Percentiles rank a stretch among this genome's conserved stretches.
These are phyloP conservation scores for Alternaria atra DNA, from an alignment of 2,329 filamentous ascomycete genomes.

Conservation along the genomic window DNA sequence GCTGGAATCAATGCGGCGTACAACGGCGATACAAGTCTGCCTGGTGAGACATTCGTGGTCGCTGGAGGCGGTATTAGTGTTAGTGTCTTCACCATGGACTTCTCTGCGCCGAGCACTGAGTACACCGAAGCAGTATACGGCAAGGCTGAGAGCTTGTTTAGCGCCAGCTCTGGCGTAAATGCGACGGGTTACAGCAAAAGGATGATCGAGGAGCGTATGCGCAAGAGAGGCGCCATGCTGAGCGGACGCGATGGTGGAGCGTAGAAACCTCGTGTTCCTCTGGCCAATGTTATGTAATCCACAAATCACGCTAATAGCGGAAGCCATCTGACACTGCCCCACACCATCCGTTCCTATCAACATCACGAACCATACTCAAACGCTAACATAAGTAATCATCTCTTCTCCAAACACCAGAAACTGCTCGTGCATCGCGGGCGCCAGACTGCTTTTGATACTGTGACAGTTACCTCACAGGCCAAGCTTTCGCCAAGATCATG, in stretches of 20 bases:
- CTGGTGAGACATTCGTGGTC: slow-evolving; percentile 61
- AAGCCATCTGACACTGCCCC: neutral
- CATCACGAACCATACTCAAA: slow-evolving; percentile 4
- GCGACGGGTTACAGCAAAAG: slow-evolving; percentile 27
- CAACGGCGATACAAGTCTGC: slow-evolving; percentile 62
- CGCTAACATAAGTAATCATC: neutral
- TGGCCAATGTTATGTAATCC: slow-evolving; percentile 8
- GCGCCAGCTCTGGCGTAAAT: slow-evolving; percentile 7
- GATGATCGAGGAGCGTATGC: slow-evolving; percentile 29
- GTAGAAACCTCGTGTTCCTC: neutral
- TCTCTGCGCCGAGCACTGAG: slow-evolving; percentile 55
- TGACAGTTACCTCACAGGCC: slow-evolving; percentile 22
- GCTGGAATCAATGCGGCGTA: slow-evolving; percentile 62
- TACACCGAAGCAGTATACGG: slow-evolving; percentile 34
- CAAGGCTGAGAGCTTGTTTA: slow-evolving; percentile 25
- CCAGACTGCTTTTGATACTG: slow-evolving; percentile 8
- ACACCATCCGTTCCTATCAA: neutral
- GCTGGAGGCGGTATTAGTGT: slow-evolving; percentile 55
- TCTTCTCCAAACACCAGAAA: neutral
- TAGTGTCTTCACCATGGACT: slow-evolving; percentile 61
- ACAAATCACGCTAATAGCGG: neutral
- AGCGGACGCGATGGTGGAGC: slow-evolving; percentile 12
- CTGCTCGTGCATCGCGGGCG: neutral
- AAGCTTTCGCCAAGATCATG: slow-evolving; percentile 34
- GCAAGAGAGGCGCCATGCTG: slow-evolving; percentile 23